Conservation (phyloP, 75 land plant genomes). For the Azolla pinnata region DNA sequence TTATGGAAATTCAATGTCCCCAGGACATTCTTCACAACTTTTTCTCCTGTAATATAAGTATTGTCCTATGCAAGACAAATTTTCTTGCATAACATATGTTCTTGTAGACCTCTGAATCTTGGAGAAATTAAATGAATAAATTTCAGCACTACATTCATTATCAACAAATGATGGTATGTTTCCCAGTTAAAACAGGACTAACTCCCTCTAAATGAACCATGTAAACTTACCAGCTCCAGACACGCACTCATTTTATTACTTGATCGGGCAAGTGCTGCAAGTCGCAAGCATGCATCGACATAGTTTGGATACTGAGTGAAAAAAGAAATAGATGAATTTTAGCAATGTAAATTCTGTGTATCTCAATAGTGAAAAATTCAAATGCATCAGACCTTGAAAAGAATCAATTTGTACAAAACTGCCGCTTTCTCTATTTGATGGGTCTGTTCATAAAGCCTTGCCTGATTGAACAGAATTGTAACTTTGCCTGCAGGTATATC, state of each 20-base stretch:
- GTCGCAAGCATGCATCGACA: slow-evolving; percentile 77
- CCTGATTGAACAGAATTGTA: slow-evolving; percentile 70
- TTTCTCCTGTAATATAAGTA: no score
- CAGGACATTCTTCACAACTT: no score
- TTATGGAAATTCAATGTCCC: no score
- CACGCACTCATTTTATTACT: slow-evolving; percentile 61
- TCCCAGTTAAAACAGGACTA: no score
- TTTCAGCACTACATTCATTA: no score
- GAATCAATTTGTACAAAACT: slow-evolving; percentile 59
- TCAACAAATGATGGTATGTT: no score
- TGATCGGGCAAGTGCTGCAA: slow-evolving; percentile 81
- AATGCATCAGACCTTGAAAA: slow-evolving; percentile 60
- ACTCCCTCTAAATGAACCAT: no score
- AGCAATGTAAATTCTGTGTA: background rate
- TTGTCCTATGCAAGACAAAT: no score
- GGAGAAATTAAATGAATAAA: no score
- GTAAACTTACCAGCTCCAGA: slow-evolving; percentile 73
- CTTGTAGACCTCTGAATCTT: no score
- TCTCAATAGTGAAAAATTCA: background rate
- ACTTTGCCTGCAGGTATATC: slow-evolving; percentile 89
- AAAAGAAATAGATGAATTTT: background rate
- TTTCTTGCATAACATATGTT: no score
- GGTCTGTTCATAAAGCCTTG: slow-evolving; percentile 71
- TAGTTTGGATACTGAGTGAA: slow-evolving; percentile 68
- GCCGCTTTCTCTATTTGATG: slow-evolving; percentile 62